Conservation (phyloP, 768 basidiomycete genomes). For the Artomyces pyxidatus region DNA sequence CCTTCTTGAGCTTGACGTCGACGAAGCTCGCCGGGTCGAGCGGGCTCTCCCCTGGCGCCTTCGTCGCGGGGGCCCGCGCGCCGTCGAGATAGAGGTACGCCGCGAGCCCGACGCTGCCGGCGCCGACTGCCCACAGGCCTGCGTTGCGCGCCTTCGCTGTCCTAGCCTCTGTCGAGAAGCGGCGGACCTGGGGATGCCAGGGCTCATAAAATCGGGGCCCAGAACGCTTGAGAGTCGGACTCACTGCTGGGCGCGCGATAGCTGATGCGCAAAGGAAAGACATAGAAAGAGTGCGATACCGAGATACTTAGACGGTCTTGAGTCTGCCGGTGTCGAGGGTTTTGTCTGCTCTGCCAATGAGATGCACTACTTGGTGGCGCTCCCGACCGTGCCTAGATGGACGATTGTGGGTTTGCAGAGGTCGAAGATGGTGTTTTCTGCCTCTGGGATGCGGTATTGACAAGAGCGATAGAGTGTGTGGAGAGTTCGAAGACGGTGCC, state of each 20-base stretch:
- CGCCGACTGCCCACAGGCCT: slow-evolving; percentile 40
- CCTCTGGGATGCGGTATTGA: too few relatives aligned
- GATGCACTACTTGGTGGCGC: too few relatives aligned
- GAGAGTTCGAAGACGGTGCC: too few relatives aligned
- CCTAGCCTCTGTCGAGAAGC: slow-evolving; percentile 38
- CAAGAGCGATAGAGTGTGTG: too few relatives aligned
- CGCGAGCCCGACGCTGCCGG: slow-evolving; percentile 28
- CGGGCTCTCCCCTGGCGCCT: slow-evolving; percentile 51
- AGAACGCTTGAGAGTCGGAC: not conserved
- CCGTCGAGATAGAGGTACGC: slow-evolving; percentile 43
- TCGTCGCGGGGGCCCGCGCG: slow-evolving; percentile 10
- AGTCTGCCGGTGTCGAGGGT: too few relatives aligned
- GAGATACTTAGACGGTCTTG: too few relatives aligned
- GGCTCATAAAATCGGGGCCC: not conserved
- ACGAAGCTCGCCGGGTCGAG: slow-evolving; percentile 69
- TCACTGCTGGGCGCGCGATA: slow-evolving; percentile 10
- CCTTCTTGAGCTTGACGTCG: slow-evolving; percentile 74
- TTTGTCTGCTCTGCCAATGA: too few relatives aligned
- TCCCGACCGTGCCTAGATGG: too few relatives aligned
- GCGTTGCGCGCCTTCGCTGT: slow-evolving; percentile 38
- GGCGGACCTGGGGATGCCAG: slow-evolving; percentile 28
- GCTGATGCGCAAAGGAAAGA: slow-evolving; percentile 19
- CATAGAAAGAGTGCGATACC: too few relatives aligned
- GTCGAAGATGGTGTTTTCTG: too few relatives aligned
- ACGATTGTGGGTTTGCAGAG: too few relatives aligned